Base-by-base conservation (phyloP, 2,329 filamentous ascomycete genomes). In the Botrytis sinoallii region DNA sequence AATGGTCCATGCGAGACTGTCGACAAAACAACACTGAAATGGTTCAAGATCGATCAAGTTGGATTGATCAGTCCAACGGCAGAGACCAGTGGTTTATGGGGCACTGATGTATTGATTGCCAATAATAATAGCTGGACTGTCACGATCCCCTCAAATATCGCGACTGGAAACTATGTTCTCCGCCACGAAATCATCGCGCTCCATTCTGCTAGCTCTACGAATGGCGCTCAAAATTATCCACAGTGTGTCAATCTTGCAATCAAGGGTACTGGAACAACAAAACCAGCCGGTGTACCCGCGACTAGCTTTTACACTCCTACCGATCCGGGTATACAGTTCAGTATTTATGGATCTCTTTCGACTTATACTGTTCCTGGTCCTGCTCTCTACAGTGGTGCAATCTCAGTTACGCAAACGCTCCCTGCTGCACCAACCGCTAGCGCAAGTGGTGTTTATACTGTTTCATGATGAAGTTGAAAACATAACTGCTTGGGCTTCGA, bases 81-180 rank as follows among this genome's bases (percentile, higher is more conserved):
- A 6, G 38, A 70, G 9, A 72, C 63, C 14, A 75, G 81, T 32
- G 83, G 83, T 14, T 83, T 76, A 32, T 86, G 85, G 85, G 82
- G 81, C 0, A 82, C 83, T 6, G 83, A 85, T 75, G 80, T 86
- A 12, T 81, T 89, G 73, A 88, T 88, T 76, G 80, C 82, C 70
- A 84, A 85, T 77, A 88, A 88, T 80, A 86, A 86, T 79, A 86
- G 82, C 77, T 88, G 85, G 84, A 84, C 83, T 25, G 81, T 85
- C n/a, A 83, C 80, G 2, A 83, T 88, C 52, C 86, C 86, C 6
- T 68, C 76, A 0, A 80, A 82, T 35, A 80, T 88, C 63, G 80
- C 79, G 6, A 77, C 85, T 0, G 87, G 86, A 1, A 83, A 85
- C 74, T 88, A 88, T 75, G 85, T 88, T 46, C 77, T 88, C 22